Percentiles rank a stretch among this genome's conserved stretches.
phyloP scores from a whole-genome alignment of 768 basidiomycete genomes.

The Serendipita sp. region DNA sequence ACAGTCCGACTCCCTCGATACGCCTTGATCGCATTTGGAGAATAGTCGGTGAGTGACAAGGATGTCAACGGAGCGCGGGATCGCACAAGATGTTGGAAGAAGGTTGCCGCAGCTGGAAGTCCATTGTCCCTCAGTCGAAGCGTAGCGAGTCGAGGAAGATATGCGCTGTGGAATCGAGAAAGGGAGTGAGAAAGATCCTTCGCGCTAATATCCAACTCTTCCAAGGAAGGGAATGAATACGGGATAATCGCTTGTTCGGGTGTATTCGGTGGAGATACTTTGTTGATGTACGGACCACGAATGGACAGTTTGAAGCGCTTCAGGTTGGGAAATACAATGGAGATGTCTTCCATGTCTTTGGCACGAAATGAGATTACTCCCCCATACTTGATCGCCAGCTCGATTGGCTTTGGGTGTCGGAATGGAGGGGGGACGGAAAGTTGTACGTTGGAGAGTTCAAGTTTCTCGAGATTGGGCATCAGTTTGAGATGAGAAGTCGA shows the following conservation, averaged over 20 bases:
- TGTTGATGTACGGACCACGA: conserved; percentile 4
- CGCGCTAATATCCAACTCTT: neutral
- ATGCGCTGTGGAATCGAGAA: neutral
- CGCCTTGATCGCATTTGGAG: neutral
- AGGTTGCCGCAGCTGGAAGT: neutral
- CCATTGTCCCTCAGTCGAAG: neutral
- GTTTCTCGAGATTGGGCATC: neutral
- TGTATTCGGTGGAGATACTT: no score
- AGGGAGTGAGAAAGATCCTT: conserved; percentile 5
- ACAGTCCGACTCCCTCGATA: neutral
- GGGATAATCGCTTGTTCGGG: neutral
- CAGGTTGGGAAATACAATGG: conserved; percentile 1
- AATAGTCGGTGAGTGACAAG: neutral
- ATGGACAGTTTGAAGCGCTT: neutral
- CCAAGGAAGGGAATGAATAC: neutral
- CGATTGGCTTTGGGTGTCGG: neutral
- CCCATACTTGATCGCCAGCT: neutral
- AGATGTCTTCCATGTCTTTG: conserved; percentile 1
- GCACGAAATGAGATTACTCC: conserved; percentile 4
- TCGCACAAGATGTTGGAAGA: neutral
- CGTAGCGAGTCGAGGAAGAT: neutral
- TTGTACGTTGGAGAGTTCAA: neutral
- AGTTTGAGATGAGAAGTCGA: neutral
- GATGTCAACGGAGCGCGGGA: neutral
- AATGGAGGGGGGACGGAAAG: neutral